phyloP scores from a whole-genome alignment of 345 rosid species.

The Boechera retrofracta region DNA sequence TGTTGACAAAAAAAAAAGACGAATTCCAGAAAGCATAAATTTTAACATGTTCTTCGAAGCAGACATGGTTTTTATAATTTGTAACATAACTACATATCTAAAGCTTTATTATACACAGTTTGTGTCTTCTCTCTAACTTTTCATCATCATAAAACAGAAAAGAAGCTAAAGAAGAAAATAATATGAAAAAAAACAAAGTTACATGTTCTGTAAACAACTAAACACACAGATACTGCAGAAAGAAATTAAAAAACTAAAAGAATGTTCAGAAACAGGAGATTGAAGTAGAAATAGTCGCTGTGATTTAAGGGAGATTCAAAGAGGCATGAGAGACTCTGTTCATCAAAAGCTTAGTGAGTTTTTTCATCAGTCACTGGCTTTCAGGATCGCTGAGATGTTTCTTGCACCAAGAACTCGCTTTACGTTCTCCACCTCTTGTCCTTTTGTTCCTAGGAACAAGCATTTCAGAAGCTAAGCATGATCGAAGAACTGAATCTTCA shows the following conservation, averaged over 20 bases:
- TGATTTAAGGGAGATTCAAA: neutral
- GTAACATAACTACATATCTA: conserved; percentile 23
- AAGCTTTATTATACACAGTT: conserved; percentile 25
- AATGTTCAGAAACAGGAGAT: neutral
- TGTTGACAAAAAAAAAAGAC: too few species aligned
- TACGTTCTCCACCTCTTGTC: conserved; percentile 80
- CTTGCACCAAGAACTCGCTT: conserved; percentile 80
- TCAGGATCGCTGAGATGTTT: conserved; percentile 70
- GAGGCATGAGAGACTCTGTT: conserved; percentile 17
- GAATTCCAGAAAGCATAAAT: neutral
- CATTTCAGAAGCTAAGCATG: conserved; percentile 75
- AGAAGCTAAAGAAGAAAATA: conserved; percentile 25
- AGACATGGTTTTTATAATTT: neutral
- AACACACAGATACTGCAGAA: conserved; percentile 12
- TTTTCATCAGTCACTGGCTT: conserved; percentile 54
- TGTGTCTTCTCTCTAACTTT: conserved; percentile 36
- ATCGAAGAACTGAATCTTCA: conserved; percentile 54
- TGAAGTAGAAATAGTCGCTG: conserved; percentile 20
- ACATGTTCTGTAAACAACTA: conserved; percentile 12
- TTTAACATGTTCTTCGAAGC: conserved; percentile 2
- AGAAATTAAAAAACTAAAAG: conserved; percentile 11
- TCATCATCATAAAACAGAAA: conserved; percentile 37
- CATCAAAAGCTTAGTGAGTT: conserved; percentile 14
- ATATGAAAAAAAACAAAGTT: conserved; percentile 26
- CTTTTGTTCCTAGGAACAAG: conserved; percentile 81